A percentile compares a stretch with the other conserved stretches of the same genome.
Conservation (phyloP, 2,329 filamentous ascomycete genomes). For the Bimuria novae-zelandiae region DNA sequence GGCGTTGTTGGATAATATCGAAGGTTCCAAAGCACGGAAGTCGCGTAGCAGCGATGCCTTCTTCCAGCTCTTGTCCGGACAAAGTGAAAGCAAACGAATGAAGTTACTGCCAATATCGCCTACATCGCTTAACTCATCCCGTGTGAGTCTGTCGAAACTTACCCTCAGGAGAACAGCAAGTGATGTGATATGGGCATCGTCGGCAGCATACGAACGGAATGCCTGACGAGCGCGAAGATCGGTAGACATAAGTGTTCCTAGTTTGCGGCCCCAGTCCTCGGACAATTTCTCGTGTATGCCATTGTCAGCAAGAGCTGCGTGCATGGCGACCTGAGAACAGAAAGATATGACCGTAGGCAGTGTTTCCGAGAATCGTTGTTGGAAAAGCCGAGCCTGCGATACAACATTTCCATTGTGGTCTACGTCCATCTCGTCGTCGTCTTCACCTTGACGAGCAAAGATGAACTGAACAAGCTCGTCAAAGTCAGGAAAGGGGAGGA, state of each 20-base stretch:
- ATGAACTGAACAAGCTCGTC: conserved; percentile 51
- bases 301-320: conserved; percentile 57
- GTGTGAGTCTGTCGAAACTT: conserved; percentile 51
- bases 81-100: conserved; percentile 60
- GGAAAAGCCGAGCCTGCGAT: conserved; percentile 36
- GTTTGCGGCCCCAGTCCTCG: conserved; percentile 80
- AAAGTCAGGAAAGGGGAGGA: conserved; percentile 49
- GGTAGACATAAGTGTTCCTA: conserved; percentile 73
- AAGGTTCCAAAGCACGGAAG: conserved; percentile 58
- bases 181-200: conserved; percentile 39
- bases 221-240: conserved; percentile 67
- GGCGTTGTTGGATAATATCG: conserved; percentile 73
- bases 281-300: conserved; percentile 61
- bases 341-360: conserved; percentile 74
- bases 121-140: conserved; percentile 46
- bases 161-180: conserved; percentile 50
- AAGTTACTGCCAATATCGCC: conserved; percentile 56
- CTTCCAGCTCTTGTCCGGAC: conserved; percentile 53
- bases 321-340: conserved; percentile 64
- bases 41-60: conserved; percentile 38
- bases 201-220: conserved; percentile 57
- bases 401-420: conserved; percentile 32
- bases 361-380: conserved; percentile 51
- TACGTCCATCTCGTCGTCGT: conserved; percentile 42
- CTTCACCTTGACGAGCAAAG: conserved; percentile 45